Evolutionary conservation across 2,329 filamentous ascomycete genomes (phyloP).

Genomic region (Penicillium vulpinum): DNA sequence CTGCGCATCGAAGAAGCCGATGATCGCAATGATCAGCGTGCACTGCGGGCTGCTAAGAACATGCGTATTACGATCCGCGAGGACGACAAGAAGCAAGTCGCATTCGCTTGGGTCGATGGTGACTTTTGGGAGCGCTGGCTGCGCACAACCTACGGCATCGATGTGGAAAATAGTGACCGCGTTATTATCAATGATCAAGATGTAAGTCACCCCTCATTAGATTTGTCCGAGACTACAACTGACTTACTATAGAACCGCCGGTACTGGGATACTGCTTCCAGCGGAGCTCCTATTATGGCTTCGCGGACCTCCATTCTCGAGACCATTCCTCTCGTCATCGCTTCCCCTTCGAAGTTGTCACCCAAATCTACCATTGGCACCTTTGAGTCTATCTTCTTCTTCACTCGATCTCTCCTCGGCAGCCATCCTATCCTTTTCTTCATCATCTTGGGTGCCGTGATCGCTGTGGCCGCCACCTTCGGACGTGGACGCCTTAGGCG

Average conservation of each 20-base stretch:
- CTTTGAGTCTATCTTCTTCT: constrained; percentile 50
- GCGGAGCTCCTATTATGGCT: constrained; percentile 84
- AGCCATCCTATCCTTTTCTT: constrained; percentile 48
- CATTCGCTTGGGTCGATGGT: constrained; percentile 96
- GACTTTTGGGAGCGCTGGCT: constrained; percentile 98
- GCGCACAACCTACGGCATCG: constrained; percentile 88
- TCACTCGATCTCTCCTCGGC: constrained; percentile 43
- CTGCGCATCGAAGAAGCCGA: constrained; percentile 94
- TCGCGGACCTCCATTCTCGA: constrained; percentile 89
- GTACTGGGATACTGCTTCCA: constrained; percentile 92
- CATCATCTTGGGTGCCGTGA: constrained; percentile 38
- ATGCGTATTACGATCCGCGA: constrained; percentile 90
- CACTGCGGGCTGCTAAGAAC: constrained; percentile 80
- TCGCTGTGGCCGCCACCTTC: constrained; percentile 36
- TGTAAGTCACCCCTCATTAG: constrained; percentile 57
- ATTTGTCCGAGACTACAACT: constrained; percentile 7
- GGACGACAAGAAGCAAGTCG: constrained; percentile 81
- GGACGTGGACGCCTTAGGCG: constrained; percentile 35
- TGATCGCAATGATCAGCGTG: constrained; percentile 86
- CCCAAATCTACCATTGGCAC: constrained; percentile 52
- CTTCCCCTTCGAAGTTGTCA: constrained; percentile 49
- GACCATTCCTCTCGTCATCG: constrained; percentile 60
- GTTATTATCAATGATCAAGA: constrained; percentile 98
- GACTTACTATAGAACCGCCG: constrained; percentile 68
- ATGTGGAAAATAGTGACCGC: constrained; percentile 79